A percentile compares a stretch with the other conserved stretches of the same genome.
Evolutionary conservation across 352 stramenopile genomes (phyloP).

Genomic region (Globisporangium middletonii): DNA sequence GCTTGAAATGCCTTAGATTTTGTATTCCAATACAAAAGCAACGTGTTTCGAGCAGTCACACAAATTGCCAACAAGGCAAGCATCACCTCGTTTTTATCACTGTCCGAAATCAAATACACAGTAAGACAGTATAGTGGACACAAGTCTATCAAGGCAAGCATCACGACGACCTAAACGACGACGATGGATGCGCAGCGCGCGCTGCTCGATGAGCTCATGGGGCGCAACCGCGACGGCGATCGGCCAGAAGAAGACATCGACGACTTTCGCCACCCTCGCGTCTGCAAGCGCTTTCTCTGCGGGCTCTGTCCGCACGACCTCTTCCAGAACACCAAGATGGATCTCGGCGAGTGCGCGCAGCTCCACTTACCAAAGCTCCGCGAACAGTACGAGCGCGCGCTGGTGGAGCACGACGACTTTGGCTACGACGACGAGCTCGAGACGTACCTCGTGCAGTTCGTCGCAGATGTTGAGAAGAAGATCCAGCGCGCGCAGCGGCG

Average conservation of each 20-base stretch:
- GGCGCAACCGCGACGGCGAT: conserved; percentile 88
- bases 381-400: conserved; percentile 45
- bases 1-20: too few species aligned
- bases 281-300: conserved; percentile 81
- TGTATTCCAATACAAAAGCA: too few species aligned
- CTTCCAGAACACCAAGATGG: conserved; percentile 89
- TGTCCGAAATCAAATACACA: too few species aligned
- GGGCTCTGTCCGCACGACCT: conserved; percentile 83
- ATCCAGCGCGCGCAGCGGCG: conserved; percentile 65
- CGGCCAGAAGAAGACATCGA: conserved; percentile 66
- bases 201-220: conserved; percentile 89
- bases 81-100: too few species aligned
- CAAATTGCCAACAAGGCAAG: too few species aligned
- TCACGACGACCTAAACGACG: neutral
- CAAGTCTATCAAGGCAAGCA: neutral
- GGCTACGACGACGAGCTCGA: conserved; percentile 73
- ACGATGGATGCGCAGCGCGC: conserved; percentile 81
- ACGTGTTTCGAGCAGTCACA: too few species aligned
- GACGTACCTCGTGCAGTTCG: conserved; percentile 47
- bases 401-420: conserved; percentile 28
- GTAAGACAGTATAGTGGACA: too few species aligned
- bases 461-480: conserved; percentile 82
- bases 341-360: conserved; percentile 62
- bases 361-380: conserved; percentile 73
- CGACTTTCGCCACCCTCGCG: conserved; percentile 63